phyloP scores from a whole-genome alignment of 352 stramenopile genomes.

The Globisporangium cederbergense region DNA sequence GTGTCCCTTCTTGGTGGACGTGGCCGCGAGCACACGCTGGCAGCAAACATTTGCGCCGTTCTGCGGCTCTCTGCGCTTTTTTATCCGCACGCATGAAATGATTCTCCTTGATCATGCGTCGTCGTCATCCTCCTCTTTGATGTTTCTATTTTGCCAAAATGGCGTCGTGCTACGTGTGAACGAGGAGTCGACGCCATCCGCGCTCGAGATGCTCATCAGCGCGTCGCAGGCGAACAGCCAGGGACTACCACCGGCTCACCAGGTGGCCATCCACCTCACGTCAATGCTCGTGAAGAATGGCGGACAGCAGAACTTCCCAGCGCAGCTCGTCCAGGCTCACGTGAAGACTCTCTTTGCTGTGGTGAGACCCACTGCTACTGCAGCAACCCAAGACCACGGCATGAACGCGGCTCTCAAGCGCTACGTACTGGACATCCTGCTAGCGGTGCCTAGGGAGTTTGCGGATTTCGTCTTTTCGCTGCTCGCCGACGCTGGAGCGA shows the following conservation, averaged over 20 bases:
- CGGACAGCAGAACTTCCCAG: slow-evolving; percentile 50
- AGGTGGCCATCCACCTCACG: slow-evolving; percentile 50
- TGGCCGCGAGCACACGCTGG: slow-evolving; percentile 54
- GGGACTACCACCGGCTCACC: neutral
- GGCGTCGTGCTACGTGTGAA: slow-evolving; percentile 56
- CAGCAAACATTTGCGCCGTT: slow-evolving; percentile 51
- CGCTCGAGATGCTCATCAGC: slow-evolving; percentile 30
- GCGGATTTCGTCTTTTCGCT: slow-evolving; percentile 40
- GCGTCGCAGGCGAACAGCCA: neutral
- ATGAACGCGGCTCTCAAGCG: slow-evolving; percentile 6
- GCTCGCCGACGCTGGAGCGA: slow-evolving; percentile 23
- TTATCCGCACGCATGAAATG: slow-evolving; percentile 82
- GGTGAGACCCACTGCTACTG: neutral
- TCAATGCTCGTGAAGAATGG: slow-evolving; percentile 65
- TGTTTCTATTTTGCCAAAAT: slow-evolving; percentile 69
- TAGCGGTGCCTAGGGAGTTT: slow-evolving; percentile 53
- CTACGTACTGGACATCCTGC: slow-evolving; percentile 55
- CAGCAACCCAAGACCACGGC: slow-evolving; percentile 1
- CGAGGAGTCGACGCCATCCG: slow-evolving; percentile 48
- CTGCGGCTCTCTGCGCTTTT: slow-evolving; percentile 57
- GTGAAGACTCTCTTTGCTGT: slow-evolving; percentile 35
- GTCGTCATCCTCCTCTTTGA: slow-evolving; percentile 24
- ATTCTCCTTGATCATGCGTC: slow-evolving; percentile 75
- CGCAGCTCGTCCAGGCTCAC: slow-evolving; percentile 65
- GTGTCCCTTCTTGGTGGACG: slow-evolving; percentile 64